Conservation (phyloP, 805 yeast genomes). For the Nakazawaea wickerhamii region DNA sequence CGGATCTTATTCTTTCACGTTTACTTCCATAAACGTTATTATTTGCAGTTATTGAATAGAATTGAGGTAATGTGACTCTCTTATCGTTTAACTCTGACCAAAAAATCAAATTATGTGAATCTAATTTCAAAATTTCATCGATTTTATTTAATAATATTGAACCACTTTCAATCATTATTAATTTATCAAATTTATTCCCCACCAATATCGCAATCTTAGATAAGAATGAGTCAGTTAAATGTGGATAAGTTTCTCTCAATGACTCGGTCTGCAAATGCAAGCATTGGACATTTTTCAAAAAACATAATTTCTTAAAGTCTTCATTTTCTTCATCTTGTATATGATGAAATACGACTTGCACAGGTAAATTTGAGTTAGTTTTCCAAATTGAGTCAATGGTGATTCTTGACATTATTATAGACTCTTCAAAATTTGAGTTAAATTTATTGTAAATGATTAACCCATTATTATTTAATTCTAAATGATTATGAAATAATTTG, state of each 20-base stretch:
- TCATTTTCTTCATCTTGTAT: slow-evolving; percentile 1
- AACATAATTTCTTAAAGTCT: slow-evolving; percentile 8
- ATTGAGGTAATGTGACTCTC: slow-evolving; percentile 10
- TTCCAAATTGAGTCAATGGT: slow-evolving; percentile 9
- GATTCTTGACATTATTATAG: slow-evolving; percentile 4
- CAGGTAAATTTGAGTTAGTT: not conserved
- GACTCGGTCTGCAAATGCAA: slow-evolving; percentile 2
- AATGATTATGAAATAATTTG: slow-evolving; percentile 3
- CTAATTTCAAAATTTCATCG: not conserved
- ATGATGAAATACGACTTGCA: slow-evolving; percentile 9
- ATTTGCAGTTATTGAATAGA: slow-evolving; percentile 3
- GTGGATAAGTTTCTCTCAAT: not conserved
- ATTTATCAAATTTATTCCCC: slow-evolving; percentile 6
- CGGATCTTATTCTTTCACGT: slow-evolving; percentile 8
- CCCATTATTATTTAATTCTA: slow-evolving; percentile 1
- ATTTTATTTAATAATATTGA: slow-evolving; percentile 6
- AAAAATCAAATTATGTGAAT: slow-evolving; percentile 5
- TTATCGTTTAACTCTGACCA: slow-evolving; percentile 7
- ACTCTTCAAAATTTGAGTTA: slow-evolving; percentile 2
- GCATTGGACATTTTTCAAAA: slow-evolving; percentile 4
- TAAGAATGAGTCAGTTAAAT: slow-evolving; percentile 5
- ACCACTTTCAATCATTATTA: slow-evolving; percentile 5
- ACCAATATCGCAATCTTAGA: slow-evolving; percentile 2
- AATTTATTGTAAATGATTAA: slow-evolving; percentile 6
- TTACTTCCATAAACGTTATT: slow-evolving; percentile 9